A percentile compares a stretch with the other conserved stretches of the same genome.
Evolutionary conservation across 2,329 filamentous ascomycete species (phyloP).

Genomic region (Neoascochyta sp.): DNA sequence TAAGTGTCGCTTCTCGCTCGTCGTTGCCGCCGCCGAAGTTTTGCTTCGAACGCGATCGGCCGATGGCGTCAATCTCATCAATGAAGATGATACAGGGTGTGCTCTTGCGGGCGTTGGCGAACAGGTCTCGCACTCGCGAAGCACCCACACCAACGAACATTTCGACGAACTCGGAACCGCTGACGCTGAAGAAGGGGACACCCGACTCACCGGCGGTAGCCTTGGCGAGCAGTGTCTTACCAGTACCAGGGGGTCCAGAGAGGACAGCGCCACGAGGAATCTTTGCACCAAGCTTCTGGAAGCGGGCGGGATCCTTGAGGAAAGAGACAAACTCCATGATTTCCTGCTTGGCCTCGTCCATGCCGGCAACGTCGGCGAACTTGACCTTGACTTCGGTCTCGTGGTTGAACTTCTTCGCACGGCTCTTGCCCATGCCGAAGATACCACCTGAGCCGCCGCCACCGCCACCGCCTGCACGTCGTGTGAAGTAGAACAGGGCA

Average conservation of each 20-base stretch:
- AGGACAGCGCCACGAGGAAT: slow-evolving; percentile 96
- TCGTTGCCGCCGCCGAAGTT: slow-evolving; percentile 90
- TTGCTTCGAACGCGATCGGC: slow-evolving; percentile 79
- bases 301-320: slow-evolving; percentile 86
- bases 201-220: slow-evolving; percentile 95
- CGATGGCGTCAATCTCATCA: slow-evolving; percentile 97
- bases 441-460: slow-evolving; percentile 67
- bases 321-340: slow-evolving; percentile 99
- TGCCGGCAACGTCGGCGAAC: slow-evolving; percentile 92
- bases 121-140: slow-evolving; percentile 90
- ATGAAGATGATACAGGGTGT: slow-evolving; percentile 99
- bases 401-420: slow-evolving; percentile 95
- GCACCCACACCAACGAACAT: slow-evolving; percentile 99
- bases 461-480: slow-evolving; percentile 67
- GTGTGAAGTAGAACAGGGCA: slow-evolving; percentile 73
- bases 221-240: slow-evolving; percentile 96
- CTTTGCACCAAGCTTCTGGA: slow-evolving; percentile 92
- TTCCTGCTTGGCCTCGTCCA: slow-evolving; percentile 96
- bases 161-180: slow-evolving; percentile 97
- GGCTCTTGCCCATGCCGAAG: slow-evolving; percentile 93
- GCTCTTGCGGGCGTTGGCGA: slow-evolving; percentile 90
- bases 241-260: slow-evolving; percentile 94
- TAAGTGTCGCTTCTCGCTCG: slow-evolving; percentile 92
- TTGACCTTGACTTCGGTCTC: slow-evolving; percentile 96
- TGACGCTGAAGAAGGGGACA: slow-evolving; percentile 97